These are phyloP conservation scores for Petunia axillaris DNA, from an alignment of 257 asterid species.

Conservation along the genomic window DNA sequence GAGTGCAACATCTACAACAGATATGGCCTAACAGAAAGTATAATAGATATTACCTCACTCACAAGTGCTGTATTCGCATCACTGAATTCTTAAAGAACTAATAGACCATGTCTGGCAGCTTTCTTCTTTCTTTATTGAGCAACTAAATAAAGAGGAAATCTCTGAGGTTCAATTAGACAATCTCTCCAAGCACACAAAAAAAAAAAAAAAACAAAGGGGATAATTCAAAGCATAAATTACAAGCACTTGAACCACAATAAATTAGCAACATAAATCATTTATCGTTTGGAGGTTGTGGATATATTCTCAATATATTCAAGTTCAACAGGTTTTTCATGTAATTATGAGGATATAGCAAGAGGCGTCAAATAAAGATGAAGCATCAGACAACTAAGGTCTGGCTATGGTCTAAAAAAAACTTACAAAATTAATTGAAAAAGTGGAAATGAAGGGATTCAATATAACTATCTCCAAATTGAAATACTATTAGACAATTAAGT, in stretches of 20 bases:
- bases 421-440: too few species aligned
- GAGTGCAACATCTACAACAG: not conserved
- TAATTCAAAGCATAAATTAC: not conserved
- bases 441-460: too few species aligned
- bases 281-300: not conserved
- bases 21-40: conserved; percentile 12
- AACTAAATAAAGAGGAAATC: conserved; percentile 1
- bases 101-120: too few species aligned
- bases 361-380: not conserved
- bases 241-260: conserved; percentile 8
- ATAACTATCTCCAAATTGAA: too few species aligned
- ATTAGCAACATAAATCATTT: conserved; percentile 2
- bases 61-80: conserved; percentile 97
- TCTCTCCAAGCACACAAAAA: not conserved
- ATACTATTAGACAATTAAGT: too few species aligned
- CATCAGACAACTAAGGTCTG: conserved; percentile 5
- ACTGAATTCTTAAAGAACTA: conserved; percentile 58
- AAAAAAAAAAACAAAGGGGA: not conserved
- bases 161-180: conserved; percentile 7
- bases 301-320: not conserved
- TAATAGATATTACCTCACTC: conserved; percentile 65
- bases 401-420: too few species aligned
- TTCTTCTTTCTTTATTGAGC: not conserved
- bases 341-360: not conserved
- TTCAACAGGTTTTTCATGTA: not conserved